Evolutionary conservation across 495 filamentous ascomycete species (phyloP).

Genomic region (Barbatosphaeria neglecta): DNA sequence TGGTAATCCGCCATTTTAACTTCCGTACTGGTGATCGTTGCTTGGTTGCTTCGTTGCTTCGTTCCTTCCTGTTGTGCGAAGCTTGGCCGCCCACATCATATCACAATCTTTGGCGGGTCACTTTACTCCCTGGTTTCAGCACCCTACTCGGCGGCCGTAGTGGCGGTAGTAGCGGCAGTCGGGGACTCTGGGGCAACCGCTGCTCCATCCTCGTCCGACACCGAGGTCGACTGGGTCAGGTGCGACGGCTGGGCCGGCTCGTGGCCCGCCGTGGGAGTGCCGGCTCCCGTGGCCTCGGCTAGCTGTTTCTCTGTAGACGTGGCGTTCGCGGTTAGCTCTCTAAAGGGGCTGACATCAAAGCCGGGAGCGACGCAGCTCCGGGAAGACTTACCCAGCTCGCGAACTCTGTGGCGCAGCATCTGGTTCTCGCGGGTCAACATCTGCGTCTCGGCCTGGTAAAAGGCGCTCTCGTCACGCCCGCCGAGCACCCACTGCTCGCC

Average conservation of each 20-base stretch:
- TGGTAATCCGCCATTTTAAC: no score
- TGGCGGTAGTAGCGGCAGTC: conserved; percentile 3
- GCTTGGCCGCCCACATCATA: no score
- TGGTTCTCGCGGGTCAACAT: conserved; percentile 84
- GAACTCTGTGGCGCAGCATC: conserved; percentile 75
- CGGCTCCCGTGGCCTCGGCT: background rate
- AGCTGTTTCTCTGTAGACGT: background rate
- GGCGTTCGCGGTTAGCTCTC: no score
- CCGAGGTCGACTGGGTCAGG: conserved; percentile 20
- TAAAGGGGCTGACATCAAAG: no score
- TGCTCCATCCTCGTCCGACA: conserved; percentile 12
- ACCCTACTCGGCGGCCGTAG: background rate
- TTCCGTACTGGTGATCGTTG: no score
- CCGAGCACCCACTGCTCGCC: conserved; percentile 30
- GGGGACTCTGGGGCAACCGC: no score
- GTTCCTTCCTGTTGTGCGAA: no score
- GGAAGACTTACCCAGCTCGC: conserved; percentile 63
- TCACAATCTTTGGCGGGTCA: no score
- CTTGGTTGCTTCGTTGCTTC: no score
- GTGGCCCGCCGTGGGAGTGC: conserved; percentile 19
- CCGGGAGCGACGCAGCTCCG: no score
- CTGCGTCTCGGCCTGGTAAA: conserved; percentile 86
- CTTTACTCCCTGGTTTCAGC: background rate
- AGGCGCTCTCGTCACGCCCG: conserved; percentile 67
- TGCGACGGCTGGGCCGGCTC: conserved; percentile 28